Evolutionary conservation across 2,329 filamentous ascomycete species (phyloP), one percentile per base, ranked within the genome.

Genomic region (Talaromyces sp.): DNA sequence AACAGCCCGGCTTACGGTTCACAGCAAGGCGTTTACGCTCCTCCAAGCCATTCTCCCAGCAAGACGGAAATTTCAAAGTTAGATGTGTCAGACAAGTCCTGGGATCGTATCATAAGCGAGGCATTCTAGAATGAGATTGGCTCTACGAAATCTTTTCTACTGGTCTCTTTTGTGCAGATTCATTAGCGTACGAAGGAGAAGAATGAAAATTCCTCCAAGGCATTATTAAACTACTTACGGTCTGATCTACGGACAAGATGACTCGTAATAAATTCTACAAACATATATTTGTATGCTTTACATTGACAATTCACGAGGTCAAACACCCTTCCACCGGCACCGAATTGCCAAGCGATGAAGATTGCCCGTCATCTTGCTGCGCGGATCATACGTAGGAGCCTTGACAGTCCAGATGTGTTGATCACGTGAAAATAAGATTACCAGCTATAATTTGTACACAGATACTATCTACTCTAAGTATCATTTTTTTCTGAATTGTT

Each of bases 81-180:
- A 16, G 56, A 64, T 48, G 60, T 52, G 5, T 50, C 56, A 2
- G 60, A 65, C n/a, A 62, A 62, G 16, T 63, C 63, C 6, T 65
- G 63, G 63, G 63, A 65, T 44, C 60, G 61, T 21, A 65, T 65
- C 25, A 65, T 65, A 33, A 63, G 60, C 40, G 63, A 65, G 6
- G 60, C 50, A 2, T 65, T 65, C 18, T 65, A 39, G 63, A 21
- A 21, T 21, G 18, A 2, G 14, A 21, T 7, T 12, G 28, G 31
- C 33, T 54, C 31, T 28, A 31, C 46, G 28, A 31, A 6, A 18
- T 2, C 11, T 33, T 9, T 31, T 11, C 11, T n/a, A n/a, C n/a
- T 33, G 25, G 25, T 52, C 18, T 37, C n/a, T 50, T 7, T 6
- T 7, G 4, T 28, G 23, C 21, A 48, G 7, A 16, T 2, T 25